Percentiles rank a stretch among this genome's conserved stretches.
phyloP scores from a whole-genome alignment of 2,329 filamentous ascomycete genomes.

The Pseudocercospora macadamiae region DNA sequence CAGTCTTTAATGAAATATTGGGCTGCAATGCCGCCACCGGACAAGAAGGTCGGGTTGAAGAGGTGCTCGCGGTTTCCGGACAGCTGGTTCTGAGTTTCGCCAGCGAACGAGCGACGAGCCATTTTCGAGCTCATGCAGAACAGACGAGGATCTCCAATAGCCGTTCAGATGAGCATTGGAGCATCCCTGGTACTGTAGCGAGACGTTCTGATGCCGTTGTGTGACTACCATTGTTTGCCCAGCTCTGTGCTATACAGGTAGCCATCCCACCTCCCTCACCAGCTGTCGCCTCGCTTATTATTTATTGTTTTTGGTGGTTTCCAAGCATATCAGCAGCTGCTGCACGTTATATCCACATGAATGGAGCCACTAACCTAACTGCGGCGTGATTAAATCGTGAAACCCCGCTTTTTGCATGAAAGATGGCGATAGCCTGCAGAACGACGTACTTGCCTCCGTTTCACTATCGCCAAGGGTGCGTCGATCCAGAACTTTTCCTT shows the following conservation, averaged over 20 bases:
- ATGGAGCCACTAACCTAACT: slow-evolving; percentile 1
- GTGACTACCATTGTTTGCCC: not conserved
- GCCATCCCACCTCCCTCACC: not conserved
- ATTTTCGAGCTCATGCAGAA: not conserved
- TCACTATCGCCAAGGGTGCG: not conserved
- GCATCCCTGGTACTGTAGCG: not conserved
- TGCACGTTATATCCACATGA: not conserved
- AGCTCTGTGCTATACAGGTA: not conserved
- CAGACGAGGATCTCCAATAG: not conserved
- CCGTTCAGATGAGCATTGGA: not conserved
- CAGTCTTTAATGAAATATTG: not conserved
- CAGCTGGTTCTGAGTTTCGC: not conserved
- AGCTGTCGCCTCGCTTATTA: not conserved
- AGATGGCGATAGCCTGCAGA: not conserved
- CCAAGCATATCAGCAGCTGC: not conserved
- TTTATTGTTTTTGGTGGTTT: not conserved
- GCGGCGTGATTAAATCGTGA: not conserved
- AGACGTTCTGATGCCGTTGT: not conserved
- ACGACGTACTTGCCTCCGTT: not conserved
- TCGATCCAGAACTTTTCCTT: slow-evolving; percentile 1
- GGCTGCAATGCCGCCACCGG: not conserved
- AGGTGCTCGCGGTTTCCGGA: not conserved
- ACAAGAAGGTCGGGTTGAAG: too few relatives aligned
- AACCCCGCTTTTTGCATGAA: not conserved
- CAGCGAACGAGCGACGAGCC: not conserved